These are phyloP conservation scores for Penicillium sp. DNA, from an alignment of 2,329 filamentous ascomycete genomes.

Conservation along the genomic window DNA sequence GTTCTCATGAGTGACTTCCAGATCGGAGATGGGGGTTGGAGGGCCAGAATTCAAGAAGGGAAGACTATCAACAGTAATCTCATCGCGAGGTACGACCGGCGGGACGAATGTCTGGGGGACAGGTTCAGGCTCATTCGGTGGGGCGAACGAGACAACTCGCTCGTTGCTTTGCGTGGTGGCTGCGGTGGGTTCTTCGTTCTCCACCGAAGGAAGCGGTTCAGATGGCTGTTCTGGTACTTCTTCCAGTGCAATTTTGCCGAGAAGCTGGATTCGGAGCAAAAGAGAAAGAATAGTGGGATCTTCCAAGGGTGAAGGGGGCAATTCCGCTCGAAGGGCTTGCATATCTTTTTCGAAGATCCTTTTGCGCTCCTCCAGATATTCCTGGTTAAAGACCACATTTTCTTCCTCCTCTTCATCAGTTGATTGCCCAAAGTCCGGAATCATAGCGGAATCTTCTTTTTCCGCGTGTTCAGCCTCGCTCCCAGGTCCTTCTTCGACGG, in stretches of 20 bases:
- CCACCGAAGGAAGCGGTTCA: constrained; percentile 17
- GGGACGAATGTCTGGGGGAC: constrained; percentile 10
- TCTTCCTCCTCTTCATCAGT: constrained; percentile 54
- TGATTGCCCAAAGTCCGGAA: constrained; percentile 40
- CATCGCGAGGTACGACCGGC: constrained; percentile 18
- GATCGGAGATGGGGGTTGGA: constrained; percentile 49
- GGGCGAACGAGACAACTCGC: constrained; percentile 18
- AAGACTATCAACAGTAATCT: constrained; percentile 47
- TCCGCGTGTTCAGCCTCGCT: constrained; percentile 2
- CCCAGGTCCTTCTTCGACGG: constrained; percentile 1
- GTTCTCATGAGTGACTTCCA: constrained; percentile 51
- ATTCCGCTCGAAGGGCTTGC: constrained; percentile 45
- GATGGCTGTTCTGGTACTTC: constrained; percentile 25
- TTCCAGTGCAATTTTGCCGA: constrained; percentile 48
- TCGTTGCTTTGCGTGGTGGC: constrained; percentile 4
- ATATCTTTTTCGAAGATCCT: constrained; percentile 51
- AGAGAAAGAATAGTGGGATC: constrained; percentile 47
- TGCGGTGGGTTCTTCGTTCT: constrained; percentile 9
- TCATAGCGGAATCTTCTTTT: constrained; percentile 24
- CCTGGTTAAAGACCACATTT: constrained; percentile 50
- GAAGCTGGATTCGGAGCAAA: constrained; percentile 49
- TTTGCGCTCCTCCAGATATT: constrained; percentile 52
- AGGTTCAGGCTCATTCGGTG: constrained; percentile 11
- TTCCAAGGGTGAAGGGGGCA: constrained; percentile 48
- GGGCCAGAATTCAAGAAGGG: constrained; percentile 50